Percentiles rank a stretch among this genome's conserved stretches.
Evolutionary conservation across 2,329 filamentous ascomycete genomes (phyloP).

Genomic region (Aspergillus japonicus): DNA sequence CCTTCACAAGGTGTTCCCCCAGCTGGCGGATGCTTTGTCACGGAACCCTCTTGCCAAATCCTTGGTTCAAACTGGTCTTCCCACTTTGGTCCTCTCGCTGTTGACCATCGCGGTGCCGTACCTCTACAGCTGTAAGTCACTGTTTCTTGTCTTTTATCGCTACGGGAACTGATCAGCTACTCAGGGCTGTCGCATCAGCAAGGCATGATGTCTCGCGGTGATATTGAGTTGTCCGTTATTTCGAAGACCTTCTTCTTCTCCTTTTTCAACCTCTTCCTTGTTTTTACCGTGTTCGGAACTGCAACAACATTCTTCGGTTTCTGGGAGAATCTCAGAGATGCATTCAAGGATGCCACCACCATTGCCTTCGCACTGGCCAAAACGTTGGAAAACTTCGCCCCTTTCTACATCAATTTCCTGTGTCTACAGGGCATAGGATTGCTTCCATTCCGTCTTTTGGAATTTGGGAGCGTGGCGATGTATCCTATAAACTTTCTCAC

Average conservation of each 20-base stretch:
- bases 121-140: slow-evolving; percentile 74
- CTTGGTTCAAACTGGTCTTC: slow-evolving; percentile 81
- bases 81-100: slow-evolving; percentile 79
- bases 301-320: slow-evolving; percentile 71
- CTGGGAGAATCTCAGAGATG: slow-evolving; percentile 64
- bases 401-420: slow-evolving; percentile 92
- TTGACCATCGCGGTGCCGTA: slow-evolving; percentile 90
- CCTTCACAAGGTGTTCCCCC: slow-evolving; percentile 70
- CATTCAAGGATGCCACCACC: slow-evolving; percentile 73
- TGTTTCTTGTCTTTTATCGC: neutral
- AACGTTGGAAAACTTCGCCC: slow-evolving; percentile 70
- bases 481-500: slow-evolving; percentile 77
- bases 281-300: slow-evolving; percentile 86
- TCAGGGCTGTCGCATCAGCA: slow-evolving; percentile 78
- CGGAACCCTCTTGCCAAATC: slow-evolving; percentile 69
- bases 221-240: slow-evolving; percentile 90
- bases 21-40: slow-evolving; percentile 65
- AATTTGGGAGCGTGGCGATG: slow-evolving; percentile 80
- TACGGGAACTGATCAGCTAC: slow-evolving; percentile 12
- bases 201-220: slow-evolving; percentile 91
- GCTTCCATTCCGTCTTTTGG: slow-evolving; percentile 85
- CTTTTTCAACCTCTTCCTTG: slow-evolving; percentile 97
- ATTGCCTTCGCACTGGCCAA: slow-evolving; percentile 73
- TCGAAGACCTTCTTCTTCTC: slow-evolving; percentile 99
- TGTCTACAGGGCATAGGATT: slow-evolving; percentile 91